Conservation (phyloP, 2,329 filamentous ascomycete genomes). For the Alternaria brassicae region DNA sequence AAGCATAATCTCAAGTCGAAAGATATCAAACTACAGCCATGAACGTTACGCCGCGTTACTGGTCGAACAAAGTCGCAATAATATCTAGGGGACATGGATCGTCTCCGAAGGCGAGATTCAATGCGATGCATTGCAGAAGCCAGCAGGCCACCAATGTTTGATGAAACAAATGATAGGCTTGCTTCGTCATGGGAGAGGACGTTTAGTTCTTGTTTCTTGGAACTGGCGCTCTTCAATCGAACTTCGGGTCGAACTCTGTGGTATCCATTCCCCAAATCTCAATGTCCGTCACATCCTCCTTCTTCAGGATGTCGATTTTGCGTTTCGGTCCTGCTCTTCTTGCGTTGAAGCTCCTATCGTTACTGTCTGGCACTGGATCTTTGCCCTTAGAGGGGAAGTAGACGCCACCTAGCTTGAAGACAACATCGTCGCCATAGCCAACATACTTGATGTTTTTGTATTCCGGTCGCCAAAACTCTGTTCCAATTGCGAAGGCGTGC, state of each 20-base stretch:
- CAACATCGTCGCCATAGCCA: slow-evolving; percentile 47
- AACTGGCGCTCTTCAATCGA: slow-evolving; percentile 23
- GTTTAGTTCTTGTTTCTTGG: background rate
- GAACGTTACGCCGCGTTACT: background rate
- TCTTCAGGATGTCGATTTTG: slow-evolving; percentile 41
- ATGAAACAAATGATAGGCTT: background rate
- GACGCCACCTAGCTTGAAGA: slow-evolving; percentile 49
- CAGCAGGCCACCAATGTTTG: background rate
- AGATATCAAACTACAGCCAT: background rate
- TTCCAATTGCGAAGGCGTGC: slow-evolving; percentile 42
- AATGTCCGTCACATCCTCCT: slow-evolving; percentile 50
- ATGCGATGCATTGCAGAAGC: background rate
- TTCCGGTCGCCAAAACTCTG: slow-evolving; percentile 46
- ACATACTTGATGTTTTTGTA: slow-evolving; percentile 49
- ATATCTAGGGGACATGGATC: no score
- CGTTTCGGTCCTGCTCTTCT: slow-evolving; percentile 38
- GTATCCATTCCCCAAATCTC: slow-evolving; percentile 57
- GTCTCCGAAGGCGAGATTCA: background rate
- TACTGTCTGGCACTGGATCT: slow-evolving; percentile 7
- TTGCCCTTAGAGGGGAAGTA: slow-evolving; percentile 31
- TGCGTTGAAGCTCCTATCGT: slow-evolving; percentile 37
- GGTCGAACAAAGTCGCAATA: background rate
- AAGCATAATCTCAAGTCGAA: background rate
- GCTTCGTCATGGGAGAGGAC: background rate
- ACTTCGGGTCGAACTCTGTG: slow-evolving; percentile 40